These are phyloP conservation scores for Epichloe hybrida DNA, from an alignment of 2,329 filamentous ascomycete species.

Conservation along the genomic window DNA sequence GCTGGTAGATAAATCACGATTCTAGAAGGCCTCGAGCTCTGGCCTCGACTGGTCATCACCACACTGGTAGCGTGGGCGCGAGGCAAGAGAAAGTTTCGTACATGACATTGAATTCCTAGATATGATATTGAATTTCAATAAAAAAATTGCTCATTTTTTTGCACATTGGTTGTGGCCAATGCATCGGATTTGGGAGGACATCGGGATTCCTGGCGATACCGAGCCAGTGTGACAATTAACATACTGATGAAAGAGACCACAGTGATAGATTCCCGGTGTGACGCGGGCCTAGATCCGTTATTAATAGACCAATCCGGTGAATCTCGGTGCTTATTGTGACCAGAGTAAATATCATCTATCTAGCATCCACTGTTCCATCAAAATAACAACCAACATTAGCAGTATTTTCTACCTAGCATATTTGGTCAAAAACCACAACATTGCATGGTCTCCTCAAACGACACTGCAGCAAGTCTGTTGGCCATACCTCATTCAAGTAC, in stretches of 20 bases:
- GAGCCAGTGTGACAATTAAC: too few relatives aligned
- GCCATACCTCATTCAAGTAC: background rate
- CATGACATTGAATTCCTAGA: slow-evolving; percentile 11
- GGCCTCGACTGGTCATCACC: slow-evolving; percentile 12
- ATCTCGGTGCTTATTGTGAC: background rate
- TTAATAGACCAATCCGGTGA: background rate
- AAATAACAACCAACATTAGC: background rate
- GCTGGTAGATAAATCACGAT: slow-evolving; percentile 50
- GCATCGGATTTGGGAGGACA: too few relatives aligned
- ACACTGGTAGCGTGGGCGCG: slow-evolving; percentile 18
- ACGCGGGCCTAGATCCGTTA: background rate
- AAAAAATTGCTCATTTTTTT: too few relatives aligned
- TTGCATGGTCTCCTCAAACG: background rate
- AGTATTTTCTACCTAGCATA: too few relatives aligned
- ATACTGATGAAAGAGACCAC: too few relatives aligned
- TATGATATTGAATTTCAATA: background rate
- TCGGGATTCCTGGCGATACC: too few relatives aligned
- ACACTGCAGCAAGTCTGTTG: background rate
- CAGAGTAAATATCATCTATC: too few relatives aligned
- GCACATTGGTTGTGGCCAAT: too few relatives aligned
- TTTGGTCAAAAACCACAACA: background rate
- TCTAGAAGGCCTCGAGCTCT: slow-evolving; percentile 25
- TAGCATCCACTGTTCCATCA: background rate
- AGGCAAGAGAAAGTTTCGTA: slow-evolving; percentile 31
- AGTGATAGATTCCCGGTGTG: too few relatives aligned